Conservation (phyloP, 2,329 filamentous ascomycete species). For the Magnaporthiopsis poae region DNA sequence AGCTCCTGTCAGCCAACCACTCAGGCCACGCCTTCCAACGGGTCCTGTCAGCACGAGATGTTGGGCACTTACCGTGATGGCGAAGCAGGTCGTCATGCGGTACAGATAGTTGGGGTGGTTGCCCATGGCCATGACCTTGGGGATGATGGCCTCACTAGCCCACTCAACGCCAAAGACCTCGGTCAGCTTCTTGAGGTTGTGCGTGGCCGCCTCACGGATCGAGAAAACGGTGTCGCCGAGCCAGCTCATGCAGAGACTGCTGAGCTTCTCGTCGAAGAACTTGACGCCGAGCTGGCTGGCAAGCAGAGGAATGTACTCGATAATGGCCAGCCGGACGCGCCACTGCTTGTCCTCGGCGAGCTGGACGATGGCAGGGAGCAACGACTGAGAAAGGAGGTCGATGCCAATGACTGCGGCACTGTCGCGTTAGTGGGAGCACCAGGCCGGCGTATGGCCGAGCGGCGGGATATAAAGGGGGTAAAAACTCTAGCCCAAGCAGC, state of each 20-base stretch:
- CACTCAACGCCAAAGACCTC: slow-evolving; percentile 97
- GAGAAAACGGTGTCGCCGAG: slow-evolving; percentile 97
- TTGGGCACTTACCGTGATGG: slow-evolving; percentile 71
- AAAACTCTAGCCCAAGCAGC: neutral
- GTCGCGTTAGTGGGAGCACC: slow-evolving; percentile 11
- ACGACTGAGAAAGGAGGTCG: slow-evolving; percentile 87
- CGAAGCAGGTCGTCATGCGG: slow-evolving; percentile 99
- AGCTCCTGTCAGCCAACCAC: neutral
- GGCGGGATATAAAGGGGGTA: neutral
- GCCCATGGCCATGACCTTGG: slow-evolving; percentile 97
- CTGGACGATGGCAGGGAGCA: slow-evolving; percentile 93
- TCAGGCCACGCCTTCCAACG: neutral
- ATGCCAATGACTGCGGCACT: slow-evolving; percentile 74
- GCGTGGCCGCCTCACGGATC: slow-evolving; percentile 91
- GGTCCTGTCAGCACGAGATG: neutral
- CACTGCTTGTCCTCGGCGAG: slow-evolving; percentile 98
- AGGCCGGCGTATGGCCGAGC: slow-evolving; percentile 6
- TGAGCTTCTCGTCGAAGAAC: slow-evolving; percentile 97
- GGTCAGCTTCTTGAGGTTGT: slow-evolving; percentile 95
- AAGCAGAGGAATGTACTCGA: slow-evolving; percentile 95
- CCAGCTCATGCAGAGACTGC: slow-evolving; percentile 95
- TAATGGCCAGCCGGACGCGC: slow-evolving; percentile 94
- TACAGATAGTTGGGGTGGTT: slow-evolving; percentile 98
- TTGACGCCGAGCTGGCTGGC: slow-evolving; percentile 91
- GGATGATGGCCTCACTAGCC: slow-evolving; percentile 93